phyloP scores from a whole-genome alignment of 495 filamentous ascomycete genomes.

The Neurospora sp. region DNA sequence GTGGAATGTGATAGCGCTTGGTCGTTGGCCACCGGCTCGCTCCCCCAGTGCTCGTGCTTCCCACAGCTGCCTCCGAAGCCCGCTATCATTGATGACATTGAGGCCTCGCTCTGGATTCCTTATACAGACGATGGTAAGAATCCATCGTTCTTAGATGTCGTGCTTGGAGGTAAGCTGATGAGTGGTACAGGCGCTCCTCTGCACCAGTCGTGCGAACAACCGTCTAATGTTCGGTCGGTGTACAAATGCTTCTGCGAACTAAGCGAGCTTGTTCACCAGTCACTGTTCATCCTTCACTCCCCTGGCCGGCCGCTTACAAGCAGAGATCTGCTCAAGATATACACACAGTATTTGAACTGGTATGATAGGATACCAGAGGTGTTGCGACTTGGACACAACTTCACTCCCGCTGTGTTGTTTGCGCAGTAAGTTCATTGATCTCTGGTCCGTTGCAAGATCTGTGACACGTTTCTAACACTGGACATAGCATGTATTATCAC shows the following conservation, averaged over 20 bases:
- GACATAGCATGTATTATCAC: slow-evolving; percentile 53
- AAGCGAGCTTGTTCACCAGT: slow-evolving; percentile 57
- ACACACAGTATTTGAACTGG: slow-evolving; percentile 53
- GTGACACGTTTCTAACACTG: slow-evolving; percentile 9
- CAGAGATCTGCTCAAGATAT: slow-evolving; percentile 43
- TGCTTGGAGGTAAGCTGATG: slow-evolving; percentile 10
- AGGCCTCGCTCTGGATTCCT: slow-evolving; percentile 46
- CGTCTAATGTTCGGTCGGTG: slow-evolving; percentile 46
- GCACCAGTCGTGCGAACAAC: slow-evolving; percentile 40
- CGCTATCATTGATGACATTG: slow-evolving; percentile 42
- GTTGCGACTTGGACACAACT: slow-evolving; percentile 46
- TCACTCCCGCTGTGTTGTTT: slow-evolving; percentile 51
- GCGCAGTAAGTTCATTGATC: slow-evolving; percentile 45
- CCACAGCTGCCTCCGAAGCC: slow-evolving; percentile 48
- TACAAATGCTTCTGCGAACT: slow-evolving; percentile 55
- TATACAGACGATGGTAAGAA: slow-evolving; percentile 48
- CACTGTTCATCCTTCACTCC: slow-evolving; percentile 52
- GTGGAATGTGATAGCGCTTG: slow-evolving; percentile 39
- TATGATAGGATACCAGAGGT: slow-evolving; percentile 50
- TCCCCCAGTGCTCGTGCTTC: slow-evolving; percentile 52
- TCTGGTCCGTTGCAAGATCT: background rate
- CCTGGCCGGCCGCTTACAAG: slow-evolving; percentile 50
- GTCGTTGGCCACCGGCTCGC: slow-evolving; percentile 51
- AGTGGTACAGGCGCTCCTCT: slow-evolving; percentile 29
- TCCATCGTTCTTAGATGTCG: background rate